Base-by-base conservation (phyloP, 345 rosid species). In the Melaleuca quinquenervia region DNA sequence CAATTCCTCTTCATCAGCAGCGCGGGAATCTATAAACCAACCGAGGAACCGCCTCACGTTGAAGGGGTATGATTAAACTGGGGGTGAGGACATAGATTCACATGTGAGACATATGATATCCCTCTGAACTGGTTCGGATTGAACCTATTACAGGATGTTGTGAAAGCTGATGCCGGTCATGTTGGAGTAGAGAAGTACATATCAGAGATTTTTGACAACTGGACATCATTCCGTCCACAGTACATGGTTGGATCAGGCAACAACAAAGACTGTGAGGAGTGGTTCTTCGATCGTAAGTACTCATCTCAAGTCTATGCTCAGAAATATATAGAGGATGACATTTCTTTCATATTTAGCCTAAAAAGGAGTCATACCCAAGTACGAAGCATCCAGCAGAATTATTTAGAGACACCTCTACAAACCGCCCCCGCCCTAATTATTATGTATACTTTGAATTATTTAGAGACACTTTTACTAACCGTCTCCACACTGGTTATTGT, bases 221-320 rank as follows among this genome's bases (percentile, higher is more conserved):
- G 99, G 99, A 89, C 95, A 14, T 15, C 84, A 7, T 97, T 96
- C 91, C 93, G 99, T 27, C 99, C 98, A 9, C 99, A 95, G 84
- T 96, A 97, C 91, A 95, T 97, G 96, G 95, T 94, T 58, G 98
- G 99, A 84, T 97, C 99, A 3, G 98, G 99, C 55, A 96, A 96
- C 94, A 97, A 95, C 93, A 97, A 97, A 90, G 99, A 97, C 84
- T 96, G 98, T 50, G 99, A 97, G 87, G 99, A 97, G 90, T 97
- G 99, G 99, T 97, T 97, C 92, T 97, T 97, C 44, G 98, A 97
- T 84, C 89, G 98, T 96, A 92, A 88, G 97, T 89, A 54, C 18
- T 83, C 26, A 53, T 76, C 36, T 8, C 48, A 32, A 55, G 44
- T 49, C 49, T 18, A 7, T 86, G 50, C 78, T 16, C 80, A 2